Base-by-base conservation (phyloP, 805 yeast genomes). In the Saturnispora mendoncae region DNA sequence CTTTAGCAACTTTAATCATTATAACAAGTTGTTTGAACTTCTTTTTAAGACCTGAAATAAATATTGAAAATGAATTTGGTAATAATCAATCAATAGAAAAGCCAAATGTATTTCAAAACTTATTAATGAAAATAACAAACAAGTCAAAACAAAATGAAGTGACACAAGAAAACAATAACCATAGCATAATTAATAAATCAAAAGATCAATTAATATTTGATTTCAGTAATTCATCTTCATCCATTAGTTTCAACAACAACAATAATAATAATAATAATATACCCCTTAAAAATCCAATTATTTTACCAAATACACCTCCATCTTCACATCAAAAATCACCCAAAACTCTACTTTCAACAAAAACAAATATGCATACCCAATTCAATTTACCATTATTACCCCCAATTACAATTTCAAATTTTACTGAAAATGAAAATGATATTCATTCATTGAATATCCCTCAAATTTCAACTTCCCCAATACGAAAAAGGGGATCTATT, bases 371-470 rank as follows among this genome's bases (percentile, higher is more conserved):
- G 7, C 19, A 34, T 26, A n/a, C 23, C 9, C 37, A 34, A 21
- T 29, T 37, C 27, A 20, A 20, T 20, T 21, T 37, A 15, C 35
- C 30, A 27, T 20, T 27, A 29, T 18, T 21, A 8, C 39, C 33
- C 6, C 18, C 33, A 15, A n/a, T 30, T 19, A 13, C 39, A 29
- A 25, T 17, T 23, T 27, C 27, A 4, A n/a, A 26, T 14, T 24
- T 21, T 15, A 23, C 7, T 12, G 33, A 33, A 19, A 10, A 12
- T 10, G 33, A 38, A 30, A 10, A 8, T 13, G 27, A 28, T 10
- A 33, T 39, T 15, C 42, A 33, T 19, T 24, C 30, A 14, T 21
- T 39, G 8, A 39, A 39, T 17, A 39, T 39, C n/a, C 42, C 42
- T 18, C 38, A 39, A 33, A 26, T 39, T 14, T 33, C 42, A 9